Base-by-base conservation (phyloP, 2,329 filamentous ascomycete species). In the Tolypocladium capitatum region DNA sequence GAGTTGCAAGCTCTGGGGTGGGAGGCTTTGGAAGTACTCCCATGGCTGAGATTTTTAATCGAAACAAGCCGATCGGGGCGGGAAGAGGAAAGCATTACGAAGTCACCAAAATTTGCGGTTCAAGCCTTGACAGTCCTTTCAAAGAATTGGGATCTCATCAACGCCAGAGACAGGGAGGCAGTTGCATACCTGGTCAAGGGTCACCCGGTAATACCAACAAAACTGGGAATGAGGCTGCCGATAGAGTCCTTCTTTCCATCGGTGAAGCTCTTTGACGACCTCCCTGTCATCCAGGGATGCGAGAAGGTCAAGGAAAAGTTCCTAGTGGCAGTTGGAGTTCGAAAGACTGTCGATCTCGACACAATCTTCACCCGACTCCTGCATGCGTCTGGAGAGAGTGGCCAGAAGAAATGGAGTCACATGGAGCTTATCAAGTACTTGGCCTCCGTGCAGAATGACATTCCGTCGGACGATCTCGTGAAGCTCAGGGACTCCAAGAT, bases 351-450 rank as follows among this genome's bases (percentile, higher is more conserved):
- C 20, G 92, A 98, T 56, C 71, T 98, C 2, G 88, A 88, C 31
- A 91, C 94, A 30, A 94, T 98, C 30, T 97, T 98, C 58, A 84
- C 86, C 24, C 78, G 91, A 41, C 74, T 98, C 40, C 75, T 96
- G 55, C 81, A 76, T 46, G 74, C 76, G 16, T 71, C 80, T 0
- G 59, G 70, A 0, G 68, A 74, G 14, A 64, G 63, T 10, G 70
- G 72, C n/a, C 74, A 75, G 27, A 75, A 74, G 51, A 81, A 82
- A 63, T 95, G 87, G 86, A 96, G 88, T 49, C 91, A 97, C 61
- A 81, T 95, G 51, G 91, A 98, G 61, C 72, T 98, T 27, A 89
- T 98, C 64, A 91, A 89, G 57, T 98, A 98, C 57, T 76, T 98
- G 40, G 80, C 91, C 11, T 94, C 90, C 9, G 92, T 98, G 28